Conservation (phyloP, 495 filamentous ascomycete genomes). For the Cladorrhinum samala region DNA sequence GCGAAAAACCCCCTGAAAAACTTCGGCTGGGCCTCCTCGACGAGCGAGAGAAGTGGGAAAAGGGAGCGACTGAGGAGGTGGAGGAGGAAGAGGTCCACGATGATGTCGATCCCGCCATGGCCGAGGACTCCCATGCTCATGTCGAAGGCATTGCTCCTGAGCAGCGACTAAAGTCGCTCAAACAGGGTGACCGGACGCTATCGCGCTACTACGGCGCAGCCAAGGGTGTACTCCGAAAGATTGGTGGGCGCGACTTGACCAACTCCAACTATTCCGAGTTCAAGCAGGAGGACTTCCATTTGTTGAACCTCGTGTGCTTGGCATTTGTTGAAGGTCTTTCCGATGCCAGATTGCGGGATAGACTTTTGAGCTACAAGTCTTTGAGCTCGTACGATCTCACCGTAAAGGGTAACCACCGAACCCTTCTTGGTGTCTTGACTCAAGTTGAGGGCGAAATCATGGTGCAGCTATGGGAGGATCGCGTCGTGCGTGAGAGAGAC, state of each 20-base stretch:
- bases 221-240: conserved; percentile 40
- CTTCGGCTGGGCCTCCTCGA: conserved; percentile 47
- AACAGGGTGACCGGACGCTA: conserved; percentile 30
- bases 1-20: conserved; percentile 54
- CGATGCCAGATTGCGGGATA: conserved; percentile 31
- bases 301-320: conserved; percentile 41
- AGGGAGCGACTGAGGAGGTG: conserved; percentile 28
- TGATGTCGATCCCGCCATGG: conserved; percentile 18
- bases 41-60: conserved; percentile 57
- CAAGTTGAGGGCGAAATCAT: conserved; percentile 48
- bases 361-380: conserved; percentile 35
- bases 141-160: conserved; percentile 11
- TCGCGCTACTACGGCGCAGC: conserved; percentile 35
- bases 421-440: conserved; percentile 40
- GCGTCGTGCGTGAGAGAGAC: conserved; percentile 28
- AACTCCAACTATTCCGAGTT: conserved; percentile 32
- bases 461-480: conserved; percentile 38
- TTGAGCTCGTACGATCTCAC: conserved; percentile 24
- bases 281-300: conserved; percentile 28
- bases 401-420: conserved; percentile 26
- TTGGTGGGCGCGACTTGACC: conserved; percentile 43
- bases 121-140: conserved; percentile 10
- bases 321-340: conserved; percentile 46
- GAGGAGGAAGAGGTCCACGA: conserved; percentile 41
- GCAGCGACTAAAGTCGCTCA: conserved; percentile 29